Conservation (phyloP, 2,329 filamentous ascomycete species). For the Elsinoe australis region DNA sequence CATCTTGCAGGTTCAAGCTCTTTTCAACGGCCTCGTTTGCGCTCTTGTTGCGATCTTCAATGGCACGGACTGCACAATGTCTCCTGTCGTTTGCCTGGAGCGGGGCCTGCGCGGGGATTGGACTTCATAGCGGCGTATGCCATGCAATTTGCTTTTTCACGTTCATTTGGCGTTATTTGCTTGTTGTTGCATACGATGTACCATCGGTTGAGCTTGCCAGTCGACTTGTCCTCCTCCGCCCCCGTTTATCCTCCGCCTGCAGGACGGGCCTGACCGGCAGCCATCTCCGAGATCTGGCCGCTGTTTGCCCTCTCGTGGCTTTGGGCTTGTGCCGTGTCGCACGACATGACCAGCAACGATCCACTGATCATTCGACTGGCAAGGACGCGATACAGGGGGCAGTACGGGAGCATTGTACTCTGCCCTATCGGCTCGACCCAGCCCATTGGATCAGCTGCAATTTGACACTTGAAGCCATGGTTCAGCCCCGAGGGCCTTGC, state of each 20-base stretch:
- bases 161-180: neutral
- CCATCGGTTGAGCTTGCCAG: too few species aligned
- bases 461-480: neutral
- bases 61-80: conserved; percentile 7
- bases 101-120: conserved; percentile 9
- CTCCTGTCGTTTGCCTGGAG: conserved; percentile 3
- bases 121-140: neutral
- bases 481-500: neutral
- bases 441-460: neutral
- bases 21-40: conserved; percentile 8
- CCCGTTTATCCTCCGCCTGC: neutral
- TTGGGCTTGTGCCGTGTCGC: neutral
- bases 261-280: neutral
- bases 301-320: neutral
- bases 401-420: neutral
- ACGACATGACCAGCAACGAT: too few species aligned
- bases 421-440: too few species aligned
- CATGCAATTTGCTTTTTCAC: conserved; percentile 12
- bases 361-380: too few species aligned
- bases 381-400: too few species aligned
- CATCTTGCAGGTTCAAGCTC: neutral
- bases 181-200: neutral
- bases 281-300: neutral
- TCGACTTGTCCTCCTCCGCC: too few species aligned
- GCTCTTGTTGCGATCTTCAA: conserved; percentile 10